Percentiles rank a stretch among this genome's conserved stretches.
Evolutionary conservation across 2,329 filamentous ascomycete species (phyloP).

Genomic region (Colletotrichum coccodes): DNA sequence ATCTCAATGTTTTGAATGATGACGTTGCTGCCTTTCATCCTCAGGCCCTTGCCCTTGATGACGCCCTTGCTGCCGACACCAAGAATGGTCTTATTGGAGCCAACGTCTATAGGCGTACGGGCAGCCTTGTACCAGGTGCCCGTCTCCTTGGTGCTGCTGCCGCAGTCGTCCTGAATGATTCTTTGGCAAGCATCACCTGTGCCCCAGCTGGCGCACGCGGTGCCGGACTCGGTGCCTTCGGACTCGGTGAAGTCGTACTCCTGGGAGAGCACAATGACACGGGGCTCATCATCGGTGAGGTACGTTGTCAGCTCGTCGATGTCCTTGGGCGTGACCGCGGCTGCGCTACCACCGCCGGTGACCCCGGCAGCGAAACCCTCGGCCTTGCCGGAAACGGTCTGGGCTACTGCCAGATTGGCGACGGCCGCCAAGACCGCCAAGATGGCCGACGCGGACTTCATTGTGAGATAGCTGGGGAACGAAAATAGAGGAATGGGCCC

Average conservation of each 20-base stretch:
- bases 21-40: slow-evolving; percentile 24
- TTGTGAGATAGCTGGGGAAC: not conserved
- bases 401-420: slow-evolving; percentile 11
- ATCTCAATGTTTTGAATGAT: slow-evolving; percentile 30
- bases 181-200: slow-evolving; percentile 34
- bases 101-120: slow-evolving; percentile 21
- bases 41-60: slow-evolving; percentile 29
- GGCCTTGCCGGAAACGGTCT: slow-evolving; percentile 38
- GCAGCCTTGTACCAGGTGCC: slow-evolving; percentile 29
- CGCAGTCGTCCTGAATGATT: slow-evolving; percentile 33
- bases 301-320: slow-evolving; percentile 52
- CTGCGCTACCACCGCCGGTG: slow-evolving; percentile 61
- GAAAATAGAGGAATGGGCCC: not conserved
- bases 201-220: slow-evolving; percentile 38
- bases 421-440: slow-evolving; percentile 26
- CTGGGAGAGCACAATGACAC: slow-evolving; percentile 39
- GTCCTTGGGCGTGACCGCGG: slow-evolving; percentile 52
- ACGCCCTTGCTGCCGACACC: slow-evolving; percentile 22
- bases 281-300: slow-evolving; percentile 35
- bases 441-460: slow-evolving; percentile 20
- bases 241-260: slow-evolving; percentile 41
- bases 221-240: slow-evolving; percentile 37
- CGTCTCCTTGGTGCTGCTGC: not conserved
- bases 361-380: slow-evolving; percentile 49
- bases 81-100: slow-evolving; percentile 25